Percentiles rank a stretch among this genome's conserved stretches.
Conservation (phyloP, 306 rosid species). For the Arachis stenosperma region DNA sequence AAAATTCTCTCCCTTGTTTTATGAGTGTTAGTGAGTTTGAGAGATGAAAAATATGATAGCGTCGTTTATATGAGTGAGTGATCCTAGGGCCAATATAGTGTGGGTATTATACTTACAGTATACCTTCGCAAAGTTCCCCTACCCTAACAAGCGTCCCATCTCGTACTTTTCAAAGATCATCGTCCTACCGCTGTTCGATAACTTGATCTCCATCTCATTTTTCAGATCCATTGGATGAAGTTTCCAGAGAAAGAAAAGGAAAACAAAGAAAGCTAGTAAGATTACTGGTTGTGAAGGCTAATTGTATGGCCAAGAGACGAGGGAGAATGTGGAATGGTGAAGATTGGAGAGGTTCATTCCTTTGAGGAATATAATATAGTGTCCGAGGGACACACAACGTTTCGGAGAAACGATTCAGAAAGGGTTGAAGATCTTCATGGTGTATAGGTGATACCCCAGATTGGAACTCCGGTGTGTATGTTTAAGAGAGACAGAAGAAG, state of each 20-base stretch:
- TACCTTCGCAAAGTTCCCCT: constrained; percentile 86
- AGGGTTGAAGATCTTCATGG: constrained; percentile 39
- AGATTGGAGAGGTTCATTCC: constrained; percentile 20
- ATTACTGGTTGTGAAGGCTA: not conserved
- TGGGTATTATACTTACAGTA: too few species aligned
- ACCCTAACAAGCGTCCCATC: constrained; percentile 72
- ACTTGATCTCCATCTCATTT: not conserved
- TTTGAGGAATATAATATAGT: constrained; percentile 41
- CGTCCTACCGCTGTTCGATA: constrained; percentile 14
- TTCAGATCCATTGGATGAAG: not conserved
- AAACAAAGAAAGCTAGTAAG: too few species aligned
- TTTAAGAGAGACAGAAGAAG: not conserved
- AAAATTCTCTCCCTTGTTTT: too few species aligned
- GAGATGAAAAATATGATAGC: too few species aligned
- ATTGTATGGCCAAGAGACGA: constrained; percentile 1
- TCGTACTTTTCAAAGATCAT: constrained; percentile 72
- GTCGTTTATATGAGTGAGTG: too few species aligned
- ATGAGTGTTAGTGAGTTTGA: too few species aligned
- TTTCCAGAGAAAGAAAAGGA: not conserved
- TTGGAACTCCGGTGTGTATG: too few species aligned
- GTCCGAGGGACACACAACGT: constrained; percentile 37
- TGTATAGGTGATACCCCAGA: constrained; percentile 31
- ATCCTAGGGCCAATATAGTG: too few species aligned
- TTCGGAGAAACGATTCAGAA: constrained; percentile 26
- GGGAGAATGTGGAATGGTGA: constrained; percentile 21